A percentile compares a stretch with the other conserved stretches of the same genome.
Conservation (phyloP, 2,329 filamentous ascomycete species). For the Hawksworthiomyces lignivorus region DNA sequence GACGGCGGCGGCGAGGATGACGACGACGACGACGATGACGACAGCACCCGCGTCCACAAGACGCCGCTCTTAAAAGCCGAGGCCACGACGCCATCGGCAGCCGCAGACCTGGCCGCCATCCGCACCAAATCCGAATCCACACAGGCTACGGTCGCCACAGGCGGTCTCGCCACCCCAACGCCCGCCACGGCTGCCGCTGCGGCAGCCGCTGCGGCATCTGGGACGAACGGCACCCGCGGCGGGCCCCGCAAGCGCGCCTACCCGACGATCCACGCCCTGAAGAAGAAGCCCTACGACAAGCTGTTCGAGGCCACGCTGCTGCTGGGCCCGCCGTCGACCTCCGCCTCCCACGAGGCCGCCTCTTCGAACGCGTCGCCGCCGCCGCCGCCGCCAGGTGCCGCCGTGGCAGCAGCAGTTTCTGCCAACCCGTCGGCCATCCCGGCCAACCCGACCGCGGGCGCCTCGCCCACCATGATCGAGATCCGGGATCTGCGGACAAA, state of each 20-base stretch:
- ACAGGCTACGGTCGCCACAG: neutral
- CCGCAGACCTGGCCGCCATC: neutral
- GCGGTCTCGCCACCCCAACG: slow-evolving; percentile 1
- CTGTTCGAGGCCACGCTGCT: slow-evolving; percentile 43
- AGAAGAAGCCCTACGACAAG: slow-evolving; percentile 40
- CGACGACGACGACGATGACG: slow-evolving; percentile 28
- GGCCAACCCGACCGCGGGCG: no score
- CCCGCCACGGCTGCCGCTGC: slow-evolving; percentile 14
- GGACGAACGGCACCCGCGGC: slow-evolving; percentile 19
- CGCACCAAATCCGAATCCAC: neutral
- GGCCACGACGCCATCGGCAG: slow-evolving; percentile 2
- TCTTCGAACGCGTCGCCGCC: slow-evolving; percentile 25
- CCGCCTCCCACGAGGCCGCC: no score
- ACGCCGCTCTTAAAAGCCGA: neutral
- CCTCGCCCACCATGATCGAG: slow-evolving; percentile 39
- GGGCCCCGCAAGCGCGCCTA: slow-evolving; percentile 31
- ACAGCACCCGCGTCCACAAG: no score
- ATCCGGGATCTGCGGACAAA: slow-evolving; percentile 43
- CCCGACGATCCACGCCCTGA: slow-evolving; percentile 17
- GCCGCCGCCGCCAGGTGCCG: no score
- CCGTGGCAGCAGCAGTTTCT: no score
- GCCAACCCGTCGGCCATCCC: no score
- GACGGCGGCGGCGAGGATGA: slow-evolving; percentile 22
- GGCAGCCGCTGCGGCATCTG: slow-evolving; percentile 14
- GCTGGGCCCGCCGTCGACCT: slow-evolving; percentile 29